phyloP scores from a whole-genome alignment of 2,329 filamentous ascomycete genomes.

The Boeremia lycopersici region DNA sequence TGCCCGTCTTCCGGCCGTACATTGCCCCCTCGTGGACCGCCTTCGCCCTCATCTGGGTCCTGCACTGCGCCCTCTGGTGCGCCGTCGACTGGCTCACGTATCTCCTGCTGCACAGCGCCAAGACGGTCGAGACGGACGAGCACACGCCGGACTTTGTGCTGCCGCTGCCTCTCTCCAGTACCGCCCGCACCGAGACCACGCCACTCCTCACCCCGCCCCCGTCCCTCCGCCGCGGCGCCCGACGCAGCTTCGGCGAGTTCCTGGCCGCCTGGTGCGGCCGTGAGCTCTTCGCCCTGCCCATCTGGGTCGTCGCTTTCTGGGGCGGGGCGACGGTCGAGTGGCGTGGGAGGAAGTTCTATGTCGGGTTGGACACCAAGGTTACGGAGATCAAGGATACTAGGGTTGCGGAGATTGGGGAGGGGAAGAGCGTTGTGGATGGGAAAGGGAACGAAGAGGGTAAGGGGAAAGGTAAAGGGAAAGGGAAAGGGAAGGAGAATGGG shows the following conservation, averaged over 20 bases:
- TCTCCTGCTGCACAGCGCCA: constrained; percentile 72
- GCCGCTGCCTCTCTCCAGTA: constrained; percentile 41
- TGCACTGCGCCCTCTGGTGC: constrained; percentile 73
- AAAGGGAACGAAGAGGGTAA: too few species aligned
- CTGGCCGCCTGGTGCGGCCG: constrained; percentile 81
- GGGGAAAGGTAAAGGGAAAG: too few species aligned
- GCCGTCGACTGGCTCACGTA: constrained; percentile 75
- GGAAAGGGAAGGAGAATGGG: too few species aligned
- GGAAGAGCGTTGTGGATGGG: too few species aligned
- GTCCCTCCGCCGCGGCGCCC: constrained; percentile 43
- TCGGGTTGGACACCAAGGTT: constrained; percentile 86
- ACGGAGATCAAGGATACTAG: too few species aligned
- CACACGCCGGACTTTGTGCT: constrained; percentile 76
- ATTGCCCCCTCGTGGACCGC: constrained; percentile 70
- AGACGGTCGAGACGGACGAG: constrained; percentile 71
- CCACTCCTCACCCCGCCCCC: constrained; percentile 31
- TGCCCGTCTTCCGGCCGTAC: constrained; percentile 67
- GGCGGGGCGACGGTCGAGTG: constrained; percentile 88
- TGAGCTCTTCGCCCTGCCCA: constrained; percentile 80
- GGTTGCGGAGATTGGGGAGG: too few species aligned
- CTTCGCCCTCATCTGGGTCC: constrained; percentile 69
- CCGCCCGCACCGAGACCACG: constrained; percentile 18
- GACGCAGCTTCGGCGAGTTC: constrained; percentile 72
- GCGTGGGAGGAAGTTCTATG: constrained; percentile 82
- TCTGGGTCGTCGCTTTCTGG: constrained; percentile 89